phyloP scores from a whole-genome alignment of 176 grass and related monocot genomes.

The Lolium perenne region DNA sequence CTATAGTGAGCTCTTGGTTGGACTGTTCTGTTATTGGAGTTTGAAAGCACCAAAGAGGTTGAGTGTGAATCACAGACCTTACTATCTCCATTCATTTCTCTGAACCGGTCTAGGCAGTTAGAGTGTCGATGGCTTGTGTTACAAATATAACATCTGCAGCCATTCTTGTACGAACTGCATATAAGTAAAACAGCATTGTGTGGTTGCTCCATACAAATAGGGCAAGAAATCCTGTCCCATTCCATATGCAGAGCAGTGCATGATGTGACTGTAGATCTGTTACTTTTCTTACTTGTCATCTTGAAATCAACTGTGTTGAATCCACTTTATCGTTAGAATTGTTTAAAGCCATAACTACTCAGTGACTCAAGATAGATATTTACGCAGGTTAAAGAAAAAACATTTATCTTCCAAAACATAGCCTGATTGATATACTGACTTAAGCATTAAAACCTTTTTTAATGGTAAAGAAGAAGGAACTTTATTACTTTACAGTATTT shows the following conservation, averaged over 20 bases:
- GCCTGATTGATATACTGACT: not conserved
- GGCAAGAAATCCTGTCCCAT: slow-evolving; percentile 93
- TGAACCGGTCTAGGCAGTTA: slow-evolving; percentile 95
- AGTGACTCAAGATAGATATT: slow-evolving; percentile 43
- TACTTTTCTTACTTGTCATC: slow-evolving; percentile 86
- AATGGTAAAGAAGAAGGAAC: slow-evolving; percentile 20
- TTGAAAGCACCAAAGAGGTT: slow-evolving; percentile 64
- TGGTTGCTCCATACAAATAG: slow-evolving; percentile 99
- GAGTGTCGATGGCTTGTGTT: slow-evolving; percentile 97
- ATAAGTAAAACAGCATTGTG: slow-evolving; percentile 95
- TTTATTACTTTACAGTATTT: not conserved
- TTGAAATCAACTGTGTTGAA: slow-evolving; percentile 72
- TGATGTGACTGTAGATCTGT: slow-evolving; percentile 56
- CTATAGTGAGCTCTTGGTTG: slow-evolving; percentile 55
- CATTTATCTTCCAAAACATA: slow-evolving; percentile 22
- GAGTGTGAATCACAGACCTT: slow-evolving; percentile 65
- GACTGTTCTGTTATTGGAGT: slow-evolving; percentile 57
- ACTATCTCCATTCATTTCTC: slow-evolving; percentile 81
- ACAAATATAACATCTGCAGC: slow-evolving; percentile 93
- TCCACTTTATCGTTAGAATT: slow-evolving; percentile 63
- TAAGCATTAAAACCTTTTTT: slow-evolving; percentile 21
- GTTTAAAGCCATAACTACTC: slow-evolving; percentile 39
- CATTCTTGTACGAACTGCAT: slow-evolving; percentile 91
- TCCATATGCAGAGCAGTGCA: slow-evolving; percentile 80
- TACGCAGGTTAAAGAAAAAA: slow-evolving; percentile 19